Percentiles rank a stretch among this genome's conserved stretches.
Conservation (phyloP, 805 yeast genomes). For the Nakazawaea populi region DNA sequence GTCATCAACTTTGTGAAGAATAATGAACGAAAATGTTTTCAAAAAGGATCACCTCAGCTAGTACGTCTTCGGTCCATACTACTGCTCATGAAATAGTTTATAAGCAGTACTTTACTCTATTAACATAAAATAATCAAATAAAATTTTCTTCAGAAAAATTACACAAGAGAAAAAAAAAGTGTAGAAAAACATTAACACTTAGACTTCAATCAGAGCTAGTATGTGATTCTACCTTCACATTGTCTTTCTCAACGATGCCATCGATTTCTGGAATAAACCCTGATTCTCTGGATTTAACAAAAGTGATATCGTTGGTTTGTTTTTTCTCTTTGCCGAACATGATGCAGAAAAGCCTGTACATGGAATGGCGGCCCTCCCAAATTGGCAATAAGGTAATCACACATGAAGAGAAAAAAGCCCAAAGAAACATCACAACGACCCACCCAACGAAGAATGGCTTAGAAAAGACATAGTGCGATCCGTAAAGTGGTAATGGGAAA, state of each 20-base stretch:
- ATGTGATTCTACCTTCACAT: background rate
- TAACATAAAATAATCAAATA: too few species aligned
- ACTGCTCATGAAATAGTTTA: too few species aligned
- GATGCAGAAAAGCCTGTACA: conserved; percentile 15
- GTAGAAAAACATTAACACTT: background rate
- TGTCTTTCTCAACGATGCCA: background rate
- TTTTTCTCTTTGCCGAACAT: conserved; percentile 4
- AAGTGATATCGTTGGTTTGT: conserved; percentile 2
- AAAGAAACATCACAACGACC: conserved; percentile 30
- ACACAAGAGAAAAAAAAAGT: background rate
- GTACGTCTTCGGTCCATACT: too few species aligned
- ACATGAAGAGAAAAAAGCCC: conserved; percentile 31
- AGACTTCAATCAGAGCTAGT: background rate
- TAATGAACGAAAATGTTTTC: too few species aligned
- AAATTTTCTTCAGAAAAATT: background rate
- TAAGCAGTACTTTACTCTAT: too few species aligned
- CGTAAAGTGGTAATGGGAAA: conserved; percentile 35
- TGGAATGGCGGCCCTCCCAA: conserved; percentile 32
- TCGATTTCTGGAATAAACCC: background rate
- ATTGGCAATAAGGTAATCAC: conserved; percentile 42
- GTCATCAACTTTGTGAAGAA: too few species aligned
- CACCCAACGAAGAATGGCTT: conserved; percentile 32
- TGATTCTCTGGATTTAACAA: conserved; percentile 10
- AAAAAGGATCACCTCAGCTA: too few species aligned
- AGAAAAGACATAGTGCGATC: conserved; percentile 32